Conservation (phyloP, 1,139 yeast genomes). For the Kluyveromyces marxianus region DNA sequence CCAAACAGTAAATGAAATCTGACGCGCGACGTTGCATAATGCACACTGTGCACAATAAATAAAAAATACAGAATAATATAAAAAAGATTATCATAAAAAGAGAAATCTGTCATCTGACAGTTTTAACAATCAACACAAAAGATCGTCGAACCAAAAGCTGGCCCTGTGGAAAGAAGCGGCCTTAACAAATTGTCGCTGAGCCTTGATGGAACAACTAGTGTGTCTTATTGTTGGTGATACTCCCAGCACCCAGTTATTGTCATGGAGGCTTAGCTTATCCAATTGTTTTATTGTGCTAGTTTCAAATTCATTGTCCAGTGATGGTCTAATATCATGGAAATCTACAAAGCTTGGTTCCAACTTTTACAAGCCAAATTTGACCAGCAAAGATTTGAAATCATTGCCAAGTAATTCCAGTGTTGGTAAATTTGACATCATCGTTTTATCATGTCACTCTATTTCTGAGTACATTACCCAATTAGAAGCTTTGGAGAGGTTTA, state of each 20-base stretch:
- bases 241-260: constrained; percentile 25
- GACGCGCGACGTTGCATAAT: too few species aligned
- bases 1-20: too few species aligned
- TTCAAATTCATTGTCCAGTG: constrained; percentile 23
- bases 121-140: not conserved
- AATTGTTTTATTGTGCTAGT: constrained; percentile 23
- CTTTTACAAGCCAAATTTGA: constrained; percentile 26
- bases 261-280: constrained; percentile 28
- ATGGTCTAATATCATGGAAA: constrained; percentile 30
- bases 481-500: constrained; percentile 12
- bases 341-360: constrained; percentile 26
- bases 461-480: constrained; percentile 17
- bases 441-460: constrained; percentile 23
- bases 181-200: too few species aligned
- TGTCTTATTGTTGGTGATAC: constrained; percentile 24
- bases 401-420: constrained; percentile 10
- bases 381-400: constrained; percentile 16
- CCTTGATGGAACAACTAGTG: constrained; percentile 2
- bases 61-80: not conserved
- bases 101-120: constrained; percentile 2
- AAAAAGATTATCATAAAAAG: not conserved
- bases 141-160: not conserved
- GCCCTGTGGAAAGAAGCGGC: too few species aligned
- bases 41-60: not conserved
- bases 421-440: constrained; percentile 19